Percentiles rank a stretch among this genome's conserved stretches.
Conservation (phyloP, 768 basidiomycete genomes). For the Serendipita indica region DNA sequence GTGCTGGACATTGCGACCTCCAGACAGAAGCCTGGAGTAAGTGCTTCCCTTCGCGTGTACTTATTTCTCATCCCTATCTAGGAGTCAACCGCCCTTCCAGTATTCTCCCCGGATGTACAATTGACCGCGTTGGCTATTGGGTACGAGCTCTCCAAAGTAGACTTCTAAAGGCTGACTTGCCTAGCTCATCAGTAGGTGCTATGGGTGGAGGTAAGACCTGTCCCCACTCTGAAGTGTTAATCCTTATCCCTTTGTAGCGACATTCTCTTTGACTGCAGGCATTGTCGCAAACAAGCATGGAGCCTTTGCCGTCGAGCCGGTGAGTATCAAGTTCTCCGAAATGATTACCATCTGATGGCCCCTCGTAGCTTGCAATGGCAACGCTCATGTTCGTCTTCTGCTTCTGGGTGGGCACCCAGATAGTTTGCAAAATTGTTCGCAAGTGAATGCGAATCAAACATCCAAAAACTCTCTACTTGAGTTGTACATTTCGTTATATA, state of each 20-base stretch:
- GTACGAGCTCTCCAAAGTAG: background rate
- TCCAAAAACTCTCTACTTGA: background rate
- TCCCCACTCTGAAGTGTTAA: background rate
- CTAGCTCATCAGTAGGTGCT: background rate
- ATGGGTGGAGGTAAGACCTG: background rate
- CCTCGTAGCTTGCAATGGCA: background rate
- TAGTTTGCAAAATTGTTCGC: background rate
- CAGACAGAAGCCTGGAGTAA: background rate
- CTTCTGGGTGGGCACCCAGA: background rate
- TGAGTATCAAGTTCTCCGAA: background rate
- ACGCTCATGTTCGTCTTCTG: background rate
- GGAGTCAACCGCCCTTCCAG: background rate
- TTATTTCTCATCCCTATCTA: background rate
- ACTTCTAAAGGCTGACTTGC: background rate
- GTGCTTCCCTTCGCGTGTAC: background rate
- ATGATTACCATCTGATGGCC: background rate
- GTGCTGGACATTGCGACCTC: background rate
- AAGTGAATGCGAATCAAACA: background rate
- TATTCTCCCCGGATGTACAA: background rate
- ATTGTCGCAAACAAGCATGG: background rate
- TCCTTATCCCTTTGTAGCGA: background rate
- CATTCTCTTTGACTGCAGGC: background rate
- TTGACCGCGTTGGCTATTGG: background rate
- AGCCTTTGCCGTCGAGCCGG: background rate
- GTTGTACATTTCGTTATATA: background rate